These are phyloP conservation scores for Candida dajiaensis DNA, from an alignment of 805 yeast genomes.

Conservation along the genomic window DNA sequence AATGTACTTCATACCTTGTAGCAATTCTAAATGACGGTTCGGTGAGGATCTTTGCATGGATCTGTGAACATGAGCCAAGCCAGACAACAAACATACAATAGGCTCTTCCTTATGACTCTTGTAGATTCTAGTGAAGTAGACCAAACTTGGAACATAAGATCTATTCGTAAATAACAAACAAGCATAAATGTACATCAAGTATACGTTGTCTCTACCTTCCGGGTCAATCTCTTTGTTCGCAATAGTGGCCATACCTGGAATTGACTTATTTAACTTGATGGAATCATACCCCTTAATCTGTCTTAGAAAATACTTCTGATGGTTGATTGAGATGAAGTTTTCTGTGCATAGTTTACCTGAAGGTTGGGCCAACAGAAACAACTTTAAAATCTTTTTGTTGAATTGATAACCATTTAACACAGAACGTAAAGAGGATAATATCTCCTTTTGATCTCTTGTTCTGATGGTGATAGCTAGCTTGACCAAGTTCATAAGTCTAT, in stretches of 20 bases:
- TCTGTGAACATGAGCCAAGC: slow-evolving; percentile 78
- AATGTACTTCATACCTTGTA: slow-evolving; percentile 80
- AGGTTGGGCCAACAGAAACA: slow-evolving; percentile 62
- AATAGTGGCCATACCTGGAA: slow-evolving; percentile 77
- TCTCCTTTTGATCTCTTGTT: slow-evolving; percentile 45
- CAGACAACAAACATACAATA: slow-evolving; percentile 66
- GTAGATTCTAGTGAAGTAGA: slow-evolving; percentile 69
- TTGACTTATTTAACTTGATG: slow-evolving; percentile 42
- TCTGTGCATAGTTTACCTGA: slow-evolving; percentile 56
- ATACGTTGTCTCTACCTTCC: slow-evolving; percentile 48
- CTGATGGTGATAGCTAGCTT: slow-evolving; percentile 53
- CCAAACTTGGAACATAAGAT: slow-evolving; percentile 77
- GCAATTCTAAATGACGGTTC: slow-evolving; percentile 78
- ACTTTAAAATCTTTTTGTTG: slow-evolving; percentile 56
- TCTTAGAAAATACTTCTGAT: slow-evolving; percentile 84
- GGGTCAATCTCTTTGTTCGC: slow-evolving; percentile 44
- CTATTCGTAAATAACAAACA: slow-evolving; percentile 74
- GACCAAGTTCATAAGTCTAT: slow-evolving; percentile 55
- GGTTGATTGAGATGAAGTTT: slow-evolving; percentile 67
- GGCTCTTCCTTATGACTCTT: slow-evolving; percentile 69
- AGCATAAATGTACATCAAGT: slow-evolving; percentile 73
- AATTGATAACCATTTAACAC: slow-evolving; percentile 70
- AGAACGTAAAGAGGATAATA: slow-evolving; percentile 53
- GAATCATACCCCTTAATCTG: slow-evolving; percentile 89
- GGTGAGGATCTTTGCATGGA: slow-evolving; percentile 86